Conservation (phyloP, 2,329 filamentous ascomycete species). For the Botrytis squamosa region DNA sequence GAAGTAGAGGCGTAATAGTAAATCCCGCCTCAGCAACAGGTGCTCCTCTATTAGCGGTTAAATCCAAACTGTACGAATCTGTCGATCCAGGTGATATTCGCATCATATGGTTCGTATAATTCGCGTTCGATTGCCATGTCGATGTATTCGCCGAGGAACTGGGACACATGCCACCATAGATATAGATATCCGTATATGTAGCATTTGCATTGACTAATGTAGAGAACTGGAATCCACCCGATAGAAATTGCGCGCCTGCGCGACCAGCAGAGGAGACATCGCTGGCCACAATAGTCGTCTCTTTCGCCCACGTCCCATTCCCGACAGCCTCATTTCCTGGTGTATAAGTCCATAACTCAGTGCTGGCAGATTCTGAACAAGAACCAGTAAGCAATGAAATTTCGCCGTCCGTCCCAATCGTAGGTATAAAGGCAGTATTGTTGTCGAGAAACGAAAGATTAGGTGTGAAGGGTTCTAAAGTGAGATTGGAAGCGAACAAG, state of each 20-base stretch:
- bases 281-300: constrained; percentile 40
- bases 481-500: constrained; percentile 49
- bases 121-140: constrained; percentile 65
- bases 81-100: constrained; percentile 51
- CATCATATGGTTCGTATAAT: constrained; percentile 80
- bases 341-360: constrained; percentile 67
- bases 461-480: constrained; percentile 52
- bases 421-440: constrained; percentile 62
- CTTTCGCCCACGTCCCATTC: constrained; percentile 56
- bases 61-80: constrained; percentile 45
- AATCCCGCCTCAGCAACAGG: constrained; percentile 85
- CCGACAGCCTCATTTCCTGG: constrained; percentile 46
- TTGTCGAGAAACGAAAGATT: constrained; percentile 62
- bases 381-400: constrained; percentile 73
- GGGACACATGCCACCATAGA: constrained; percentile 89
- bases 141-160: constrained; percentile 44
- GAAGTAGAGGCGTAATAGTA: constrained; percentile 70
- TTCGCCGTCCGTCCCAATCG: constrained; percentile 65
- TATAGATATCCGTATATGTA: constrained; percentile 39
- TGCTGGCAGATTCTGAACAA: constrained; percentile 56
- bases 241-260: constrained; percentile 56
- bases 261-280: constrained; percentile 40
- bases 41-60: constrained; percentile 50
- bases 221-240: constrained; percentile 44
- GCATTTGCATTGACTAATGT: constrained; percentile 34